Evolutionary conservation across 2,329 filamentous ascomycete genomes (phyloP).

Genomic region (Lachnellula occidentalis): DNA sequence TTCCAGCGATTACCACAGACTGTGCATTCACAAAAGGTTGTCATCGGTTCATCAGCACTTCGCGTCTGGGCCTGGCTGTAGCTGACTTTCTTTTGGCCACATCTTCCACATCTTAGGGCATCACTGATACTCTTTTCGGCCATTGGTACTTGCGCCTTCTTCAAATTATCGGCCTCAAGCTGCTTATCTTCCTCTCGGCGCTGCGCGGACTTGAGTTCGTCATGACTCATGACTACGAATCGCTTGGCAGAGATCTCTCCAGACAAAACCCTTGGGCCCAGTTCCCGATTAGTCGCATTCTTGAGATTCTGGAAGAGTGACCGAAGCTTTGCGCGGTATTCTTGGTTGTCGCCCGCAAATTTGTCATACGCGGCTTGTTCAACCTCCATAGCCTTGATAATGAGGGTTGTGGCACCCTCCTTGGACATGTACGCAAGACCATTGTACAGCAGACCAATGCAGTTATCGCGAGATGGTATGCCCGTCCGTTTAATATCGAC

Average conservation of each 20-base stretch:
- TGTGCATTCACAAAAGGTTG: slow-evolving; percentile 68
- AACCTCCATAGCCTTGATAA: slow-evolving; percentile 73
- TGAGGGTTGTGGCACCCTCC: slow-evolving; percentile 64
- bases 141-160: slow-evolving; percentile 91
- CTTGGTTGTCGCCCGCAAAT: slow-evolving; percentile 63
- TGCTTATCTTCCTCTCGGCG: slow-evolving; percentile 70
- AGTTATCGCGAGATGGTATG: slow-evolving; percentile 70
- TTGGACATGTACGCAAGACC: slow-evolving; percentile 69
- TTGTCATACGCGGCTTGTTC: slow-evolving; percentile 70
- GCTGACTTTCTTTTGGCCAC: slow-evolving; percentile 87
- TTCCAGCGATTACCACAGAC: slow-evolving; percentile 68
- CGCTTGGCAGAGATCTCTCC: slow-evolving; percentile 65
- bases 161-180: slow-evolving; percentile 89
- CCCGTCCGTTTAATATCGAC: slow-evolving; percentile 73
- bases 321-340: slow-evolving; percentile 84
- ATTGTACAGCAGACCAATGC: slow-evolving; percentile 89
- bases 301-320: slow-evolving; percentile 94
- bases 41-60: slow-evolving; percentile 90
- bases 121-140: slow-evolving; percentile 86
- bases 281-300: slow-evolving; percentile 75
- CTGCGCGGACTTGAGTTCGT: slow-evolving; percentile 86
- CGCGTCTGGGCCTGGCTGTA: slow-evolving; percentile 96
- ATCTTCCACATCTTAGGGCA: slow-evolving; percentile 84
- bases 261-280: slow-evolving; percentile 69
- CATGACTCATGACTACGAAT: slow-evolving; percentile 82